Evolutionary conservation across 83 land plant species (phyloP).

Genomic region (Thuja plicata): DNA sequence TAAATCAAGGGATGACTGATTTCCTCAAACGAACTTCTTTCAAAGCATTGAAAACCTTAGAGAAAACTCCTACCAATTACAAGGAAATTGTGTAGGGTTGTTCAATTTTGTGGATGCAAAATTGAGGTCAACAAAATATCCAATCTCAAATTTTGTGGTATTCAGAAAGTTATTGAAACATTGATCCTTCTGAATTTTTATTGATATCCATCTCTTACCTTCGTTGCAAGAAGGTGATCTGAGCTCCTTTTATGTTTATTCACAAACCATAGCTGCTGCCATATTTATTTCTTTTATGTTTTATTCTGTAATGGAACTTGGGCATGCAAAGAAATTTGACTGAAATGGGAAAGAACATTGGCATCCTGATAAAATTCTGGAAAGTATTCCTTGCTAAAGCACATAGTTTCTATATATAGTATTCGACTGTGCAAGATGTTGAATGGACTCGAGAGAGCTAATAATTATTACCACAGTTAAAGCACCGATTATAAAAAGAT

Average conservation of each 20-base stretch:
- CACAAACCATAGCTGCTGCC: neutral
- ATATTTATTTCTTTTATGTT: neutral
- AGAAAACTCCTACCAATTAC: no score
- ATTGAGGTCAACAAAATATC: neutral
- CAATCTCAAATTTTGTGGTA: neutral
- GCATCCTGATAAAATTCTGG: neutral
- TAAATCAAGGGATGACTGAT: no score
- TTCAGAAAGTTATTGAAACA: neutral
- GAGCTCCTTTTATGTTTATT: no score
- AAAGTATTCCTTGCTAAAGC: neutral
- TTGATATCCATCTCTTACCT: neutral
- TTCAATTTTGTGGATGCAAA: no score
- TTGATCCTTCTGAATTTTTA: neutral
- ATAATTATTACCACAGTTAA: neutral
- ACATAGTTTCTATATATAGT: neutral
- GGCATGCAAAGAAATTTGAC: neutral
- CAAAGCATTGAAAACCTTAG: no score
- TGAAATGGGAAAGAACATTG: neutral
- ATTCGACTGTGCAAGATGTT: neutral
- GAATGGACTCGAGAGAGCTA: neutral
- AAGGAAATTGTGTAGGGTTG: no score
- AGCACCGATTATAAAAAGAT: neutral
- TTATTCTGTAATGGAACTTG: neutral
- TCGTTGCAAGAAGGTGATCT: no score
- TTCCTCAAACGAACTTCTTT: no score